Base-by-base conservation (phyloP, 2,329 filamentous ascomycete species). In the Colletotrichum sp. region DNA sequence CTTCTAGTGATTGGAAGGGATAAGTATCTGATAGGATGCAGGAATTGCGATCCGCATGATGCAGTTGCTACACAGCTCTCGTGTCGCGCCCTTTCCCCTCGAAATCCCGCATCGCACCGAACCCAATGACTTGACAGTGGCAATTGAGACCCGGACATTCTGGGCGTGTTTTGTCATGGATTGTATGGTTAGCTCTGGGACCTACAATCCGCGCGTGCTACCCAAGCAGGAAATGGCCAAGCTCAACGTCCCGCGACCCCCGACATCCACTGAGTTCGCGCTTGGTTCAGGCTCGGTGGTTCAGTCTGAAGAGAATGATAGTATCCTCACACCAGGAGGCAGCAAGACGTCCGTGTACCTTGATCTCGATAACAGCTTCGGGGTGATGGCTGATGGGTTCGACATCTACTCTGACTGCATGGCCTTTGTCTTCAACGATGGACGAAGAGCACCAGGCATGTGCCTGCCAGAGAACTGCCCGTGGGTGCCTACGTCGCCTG, bases 81-180 rank as follows among this genome's bases (percentile, higher is more conserved):
- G 81, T 4, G 81, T 82, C 0, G 80, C 82, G 4, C 78, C 82
- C 3, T 81, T 78, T 34, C 80, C 81, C 3, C 78, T 83, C 6
- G 82, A 84, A 44, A 77, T 74, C 3, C 69, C 77, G 1, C 67
- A 29, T 9, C 78, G 79, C 0, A 78, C 78, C 5, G 71, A 77
- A 27, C 75, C 78, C 5, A 76, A 82, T 22, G 32, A 78, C 36
- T 52, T 81, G 8, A 79, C 80, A 6, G 78, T 80, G 0, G 82
- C 84, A 0, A 82, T 85, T 5, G 82, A 86, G 49, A 85, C 84
- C 4, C 79, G 86, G 2, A 87, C 86, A 0, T 87, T 86, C 59
- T 88, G 87, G 87, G 83, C 83, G 0, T 88, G 87, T 76, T 87
- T 87, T 69, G 83, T 88, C 34, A 84, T 88, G 81, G 86, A 88